Percentiles rank a stretch among this genome's conserved stretches.
Evolutionary conservation across 768 basidiomycete genomes (phyloP).

Genomic region (Saitozyma sp.): DNA sequence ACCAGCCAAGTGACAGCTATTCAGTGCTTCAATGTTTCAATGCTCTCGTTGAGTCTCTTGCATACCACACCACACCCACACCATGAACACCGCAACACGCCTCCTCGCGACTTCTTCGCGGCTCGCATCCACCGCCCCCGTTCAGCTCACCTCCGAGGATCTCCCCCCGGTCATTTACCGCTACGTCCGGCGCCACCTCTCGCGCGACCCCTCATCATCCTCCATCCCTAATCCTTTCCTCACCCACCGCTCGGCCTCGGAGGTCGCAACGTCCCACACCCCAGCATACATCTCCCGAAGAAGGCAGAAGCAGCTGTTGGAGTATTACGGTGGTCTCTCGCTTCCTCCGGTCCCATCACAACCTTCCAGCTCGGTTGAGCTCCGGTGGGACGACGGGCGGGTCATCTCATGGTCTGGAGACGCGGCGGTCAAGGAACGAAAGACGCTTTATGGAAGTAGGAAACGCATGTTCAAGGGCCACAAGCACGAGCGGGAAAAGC

Average conservation of each 20-base stretch:
- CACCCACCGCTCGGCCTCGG: constrained; percentile 11
- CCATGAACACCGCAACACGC: constrained; percentile 20
- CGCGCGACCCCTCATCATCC: background rate
- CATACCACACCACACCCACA: background rate
- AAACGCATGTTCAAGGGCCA: constrained; percentile 46
- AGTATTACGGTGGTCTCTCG: constrained; percentile 17
- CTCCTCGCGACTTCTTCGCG: constrained; percentile 7
- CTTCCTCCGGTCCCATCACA: constrained; percentile 13
- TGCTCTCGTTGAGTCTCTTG: background rate
- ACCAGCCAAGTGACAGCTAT: background rate
- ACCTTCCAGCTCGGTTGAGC: constrained; percentile 5
- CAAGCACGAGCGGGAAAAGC: constrained; percentile 38
- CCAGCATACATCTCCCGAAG: constrained; percentile 32
- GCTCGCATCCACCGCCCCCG: constrained; percentile 3
- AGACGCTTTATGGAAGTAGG: constrained; percentile 31
- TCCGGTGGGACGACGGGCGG: constrained; percentile 10
- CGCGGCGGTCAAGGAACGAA: constrained; percentile 11
- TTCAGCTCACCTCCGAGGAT: constrained; percentile 14
- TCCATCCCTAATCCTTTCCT: constrained; percentile 36
- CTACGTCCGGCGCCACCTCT: constrained; percentile 20
- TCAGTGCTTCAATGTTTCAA: no score
- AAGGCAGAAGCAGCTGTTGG: constrained; percentile 33
- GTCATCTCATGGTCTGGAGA: constrained; percentile 27
- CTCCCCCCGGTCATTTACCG: constrained; percentile 31
- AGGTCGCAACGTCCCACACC: constrained; percentile 4